Conservation (phyloP, 1,284 basidiomycete genomes). For the Ganoderma lingzhi region DNA sequence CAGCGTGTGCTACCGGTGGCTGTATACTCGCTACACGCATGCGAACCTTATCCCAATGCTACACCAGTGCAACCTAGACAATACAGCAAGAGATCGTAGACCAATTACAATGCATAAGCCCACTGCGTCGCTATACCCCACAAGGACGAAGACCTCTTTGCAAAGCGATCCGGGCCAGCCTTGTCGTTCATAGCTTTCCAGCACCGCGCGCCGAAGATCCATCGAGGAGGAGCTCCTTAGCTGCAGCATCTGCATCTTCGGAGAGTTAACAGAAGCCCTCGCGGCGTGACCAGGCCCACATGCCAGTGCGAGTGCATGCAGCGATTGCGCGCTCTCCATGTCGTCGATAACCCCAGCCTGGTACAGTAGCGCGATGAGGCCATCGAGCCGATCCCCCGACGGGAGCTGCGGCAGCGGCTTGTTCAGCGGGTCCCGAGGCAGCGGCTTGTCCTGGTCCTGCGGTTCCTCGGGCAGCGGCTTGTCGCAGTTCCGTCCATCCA, state of each 20-base stretch:
- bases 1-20: background rate
- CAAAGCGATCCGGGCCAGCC: background rate
- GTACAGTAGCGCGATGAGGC: background rate
- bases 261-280: background rate
- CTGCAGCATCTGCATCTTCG: background rate
- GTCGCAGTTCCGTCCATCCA: background rate
- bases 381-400: background rate
- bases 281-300: background rate
- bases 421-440: background rate
- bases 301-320: background rate
- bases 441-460: background rate
- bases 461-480: background rate
- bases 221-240: background rate
- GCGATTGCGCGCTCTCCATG: background rate
- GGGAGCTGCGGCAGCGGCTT: background rate
- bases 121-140: conserved; percentile 11
- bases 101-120: conserved; percentile 14
- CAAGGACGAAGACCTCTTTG: conserved; percentile 9
- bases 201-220: conserved; percentile 5
- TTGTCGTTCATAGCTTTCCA: background rate
- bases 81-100: background rate
- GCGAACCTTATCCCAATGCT: background rate
- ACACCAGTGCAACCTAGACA: background rate
- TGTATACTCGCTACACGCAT: background rate
- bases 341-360: conserved; percentile 3